These are phyloP conservation scores for Saccharomycopsis sp. DNA, from an alignment of 805 yeast species.

Conservation along the genomic window DNA sequence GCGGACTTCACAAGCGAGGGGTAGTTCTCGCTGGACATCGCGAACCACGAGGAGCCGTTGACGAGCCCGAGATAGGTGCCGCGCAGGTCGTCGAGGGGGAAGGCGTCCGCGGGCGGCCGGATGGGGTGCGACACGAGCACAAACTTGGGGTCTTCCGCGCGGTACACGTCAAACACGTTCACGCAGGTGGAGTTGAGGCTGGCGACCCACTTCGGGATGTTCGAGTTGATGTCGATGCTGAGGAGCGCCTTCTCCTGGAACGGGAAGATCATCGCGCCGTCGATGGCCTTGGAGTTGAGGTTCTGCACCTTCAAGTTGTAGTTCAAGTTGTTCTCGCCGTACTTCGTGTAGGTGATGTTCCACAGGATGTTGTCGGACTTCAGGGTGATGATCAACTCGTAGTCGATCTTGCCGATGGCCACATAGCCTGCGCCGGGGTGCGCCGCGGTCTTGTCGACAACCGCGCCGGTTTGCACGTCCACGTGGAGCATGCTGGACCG, in stretches of 20 bases:
- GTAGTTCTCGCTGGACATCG: constrained; percentile 68
- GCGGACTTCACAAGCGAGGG: constrained; percentile 81
- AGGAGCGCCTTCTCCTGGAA: constrained; percentile 73
- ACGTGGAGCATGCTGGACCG: constrained; percentile 70
- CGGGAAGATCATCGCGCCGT: constrained; percentile 75
- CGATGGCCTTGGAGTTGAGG: constrained; percentile 46
- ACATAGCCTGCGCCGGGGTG: constrained; percentile 34
- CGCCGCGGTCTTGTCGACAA: constrained; percentile 30
- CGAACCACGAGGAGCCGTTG: constrained; percentile 69
- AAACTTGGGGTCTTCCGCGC: constrained; percentile 30
- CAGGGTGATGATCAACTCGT: constrained; percentile 71
- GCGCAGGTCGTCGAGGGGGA: constrained; percentile 22
- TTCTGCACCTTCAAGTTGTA: constrained; percentile 41
- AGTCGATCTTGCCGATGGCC: constrained; percentile 64
- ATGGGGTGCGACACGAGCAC: constrained; percentile 67
- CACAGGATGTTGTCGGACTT: constrained; percentile 56
- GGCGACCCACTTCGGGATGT: constrained; percentile 74
- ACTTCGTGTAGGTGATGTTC: constrained; percentile 74
- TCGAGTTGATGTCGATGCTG: constrained; percentile 64
- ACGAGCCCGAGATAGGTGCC: constrained; percentile 67
- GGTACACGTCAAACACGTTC: constrained; percentile 69
- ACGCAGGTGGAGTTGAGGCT: constrained; percentile 66
- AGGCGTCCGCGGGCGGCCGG: constrained; percentile 26
- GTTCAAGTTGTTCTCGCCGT: constrained; percentile 88
- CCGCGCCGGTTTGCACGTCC: constrained; percentile 66